Conservation (phyloP, 2,329 filamentous ascomycete species). For the Penicillium sp. region DNA sequence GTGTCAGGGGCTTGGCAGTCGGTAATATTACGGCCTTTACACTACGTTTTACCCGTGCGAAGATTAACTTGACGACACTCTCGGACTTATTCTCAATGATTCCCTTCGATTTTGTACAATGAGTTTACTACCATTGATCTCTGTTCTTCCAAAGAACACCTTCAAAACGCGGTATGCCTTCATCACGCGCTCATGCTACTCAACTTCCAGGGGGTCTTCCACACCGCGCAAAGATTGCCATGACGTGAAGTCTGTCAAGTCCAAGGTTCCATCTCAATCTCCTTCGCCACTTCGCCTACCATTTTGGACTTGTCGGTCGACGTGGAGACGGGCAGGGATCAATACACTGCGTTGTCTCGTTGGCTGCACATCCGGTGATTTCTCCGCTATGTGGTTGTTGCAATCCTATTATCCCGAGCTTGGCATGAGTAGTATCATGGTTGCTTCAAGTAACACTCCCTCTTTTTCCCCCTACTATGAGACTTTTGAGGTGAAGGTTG, state of each 20-base stretch:
- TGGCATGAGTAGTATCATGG: constrained; percentile 52
- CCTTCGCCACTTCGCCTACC: neutral
- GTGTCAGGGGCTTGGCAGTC: neutral
- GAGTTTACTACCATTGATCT: neutral
- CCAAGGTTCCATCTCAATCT: neutral
- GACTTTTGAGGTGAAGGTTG: neutral
- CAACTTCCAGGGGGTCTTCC: neutral
- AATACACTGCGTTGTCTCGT: constrained; percentile 57
- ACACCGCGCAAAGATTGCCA: neutral
- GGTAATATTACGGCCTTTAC: neutral
- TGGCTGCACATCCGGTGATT: constrained; percentile 57
- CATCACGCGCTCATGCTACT: neutral
- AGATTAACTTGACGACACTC: neutral
- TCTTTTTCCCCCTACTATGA: neutral
- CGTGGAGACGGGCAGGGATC: constrained; percentile 52
- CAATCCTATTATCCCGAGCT: constrained; percentile 50
- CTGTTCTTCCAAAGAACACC: neutral
- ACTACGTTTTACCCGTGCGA: neutral
- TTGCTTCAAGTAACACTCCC: constrained; percentile 46
- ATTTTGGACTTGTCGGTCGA: constrained; percentile 38
- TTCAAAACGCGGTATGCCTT: neutral
- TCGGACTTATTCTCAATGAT: neutral
- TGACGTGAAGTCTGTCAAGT: neutral
- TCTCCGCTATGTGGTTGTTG: constrained; percentile 56
- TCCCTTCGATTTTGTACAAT: neutral